Conservation (phyloP, 2,329 filamentous ascomycete genomes). For the Passalora sequoiae region DNA sequence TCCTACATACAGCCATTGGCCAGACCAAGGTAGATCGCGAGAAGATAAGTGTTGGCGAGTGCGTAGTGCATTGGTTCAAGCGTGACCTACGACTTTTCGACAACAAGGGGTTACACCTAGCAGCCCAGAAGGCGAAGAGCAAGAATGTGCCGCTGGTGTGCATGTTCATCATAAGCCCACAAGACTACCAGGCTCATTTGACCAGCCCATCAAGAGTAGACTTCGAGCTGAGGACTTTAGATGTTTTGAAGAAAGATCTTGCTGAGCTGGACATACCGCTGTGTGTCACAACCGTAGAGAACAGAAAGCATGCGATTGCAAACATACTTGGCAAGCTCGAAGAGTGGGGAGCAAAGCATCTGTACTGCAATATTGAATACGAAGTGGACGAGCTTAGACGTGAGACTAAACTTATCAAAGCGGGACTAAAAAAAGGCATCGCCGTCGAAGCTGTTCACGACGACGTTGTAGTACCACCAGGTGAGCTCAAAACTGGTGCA, state of each 20-base stretch:
- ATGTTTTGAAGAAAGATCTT: conserved; percentile 59
- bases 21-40: conserved; percentile 55
- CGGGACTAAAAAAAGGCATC: conserved; percentile 59
- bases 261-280: conserved; percentile 70
- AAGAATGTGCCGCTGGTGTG: conserved; percentile 67
- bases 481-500: conserved; percentile 57
- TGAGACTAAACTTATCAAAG: conserved; percentile 61
- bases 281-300: conserved; percentile 65
- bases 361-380: conserved; percentile 84
- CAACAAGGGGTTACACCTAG: conserved; percentile 65
- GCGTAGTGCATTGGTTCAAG: conserved; percentile 88
- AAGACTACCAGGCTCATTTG: conserved; percentile 79
- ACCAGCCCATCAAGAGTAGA: conserved; percentile 69
- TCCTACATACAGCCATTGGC: conserved; percentile 56
- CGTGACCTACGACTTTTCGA: conserved; percentile 69
- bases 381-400: conserved; percentile 84
- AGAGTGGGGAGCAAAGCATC: conserved; percentile 66
- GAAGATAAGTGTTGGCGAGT: conserved; percentile 50
- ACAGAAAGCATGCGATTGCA: conserved; percentile 56
- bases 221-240: conserved; percentile 69
- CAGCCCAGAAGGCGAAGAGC: conserved; percentile 61
- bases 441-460: conserved; percentile 71
- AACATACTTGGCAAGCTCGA: conserved; percentile 61
- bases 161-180: conserved; percentile 73
- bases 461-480: conserved; percentile 75